These are phyloP conservation scores for Cladosporium sp. DNA, from an alignment of 2,329 filamentous ascomycete genomes.

Conservation along the genomic window DNA sequence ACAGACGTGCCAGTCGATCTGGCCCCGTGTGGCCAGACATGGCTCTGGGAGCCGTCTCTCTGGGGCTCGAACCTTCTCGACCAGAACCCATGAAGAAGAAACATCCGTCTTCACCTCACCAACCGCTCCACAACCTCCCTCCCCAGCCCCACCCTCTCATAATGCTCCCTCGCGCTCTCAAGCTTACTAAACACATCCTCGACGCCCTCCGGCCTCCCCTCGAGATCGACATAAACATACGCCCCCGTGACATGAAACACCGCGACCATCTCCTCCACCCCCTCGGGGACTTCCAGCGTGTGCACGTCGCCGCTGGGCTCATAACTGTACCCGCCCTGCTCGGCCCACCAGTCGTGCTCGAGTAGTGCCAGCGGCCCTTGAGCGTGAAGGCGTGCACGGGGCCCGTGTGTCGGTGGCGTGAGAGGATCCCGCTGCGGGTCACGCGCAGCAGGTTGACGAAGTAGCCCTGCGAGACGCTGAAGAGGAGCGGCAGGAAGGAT, in stretches of 20 bases:
- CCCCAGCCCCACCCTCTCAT: slow-evolving; percentile 15
- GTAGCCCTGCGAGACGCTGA: slow-evolving; percentile 9
- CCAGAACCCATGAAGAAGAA: background rate
- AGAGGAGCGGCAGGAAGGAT: slow-evolving; percentile 7
- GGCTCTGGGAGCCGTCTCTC: background rate
- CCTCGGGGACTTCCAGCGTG: slow-evolving; percentile 20
- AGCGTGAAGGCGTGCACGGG: slow-evolving; percentile 6
- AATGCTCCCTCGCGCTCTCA: slow-evolving; percentile 17
- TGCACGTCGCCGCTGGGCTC: slow-evolving; percentile 20
- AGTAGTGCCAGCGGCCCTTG: slow-evolving; percentile 8
- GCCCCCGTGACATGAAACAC: slow-evolving; percentile 20
- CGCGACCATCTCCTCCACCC: slow-evolving; percentile 17
- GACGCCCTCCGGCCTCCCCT: slow-evolving; percentile 14
- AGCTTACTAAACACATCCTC: slow-evolving; percentile 20
- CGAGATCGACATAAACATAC: slow-evolving; percentile 17
- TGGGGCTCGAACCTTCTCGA: background rate
- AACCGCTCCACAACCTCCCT: slow-evolving; percentile 4
- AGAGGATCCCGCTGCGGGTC: background rate
- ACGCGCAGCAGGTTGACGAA: slow-evolving; percentile 13
- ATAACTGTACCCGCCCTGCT: slow-evolving; percentile 17
- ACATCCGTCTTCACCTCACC: background rate
- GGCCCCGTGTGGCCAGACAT: background rate
- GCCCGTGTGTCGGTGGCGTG: slow-evolving; percentile 4
- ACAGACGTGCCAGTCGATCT: background rate
- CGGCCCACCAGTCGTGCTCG: slow-evolving; percentile 18